phyloP scores from a whole-genome alignment of 495 filamentous ascomycete genomes.

The Aspergillus indologenus region DNA sequence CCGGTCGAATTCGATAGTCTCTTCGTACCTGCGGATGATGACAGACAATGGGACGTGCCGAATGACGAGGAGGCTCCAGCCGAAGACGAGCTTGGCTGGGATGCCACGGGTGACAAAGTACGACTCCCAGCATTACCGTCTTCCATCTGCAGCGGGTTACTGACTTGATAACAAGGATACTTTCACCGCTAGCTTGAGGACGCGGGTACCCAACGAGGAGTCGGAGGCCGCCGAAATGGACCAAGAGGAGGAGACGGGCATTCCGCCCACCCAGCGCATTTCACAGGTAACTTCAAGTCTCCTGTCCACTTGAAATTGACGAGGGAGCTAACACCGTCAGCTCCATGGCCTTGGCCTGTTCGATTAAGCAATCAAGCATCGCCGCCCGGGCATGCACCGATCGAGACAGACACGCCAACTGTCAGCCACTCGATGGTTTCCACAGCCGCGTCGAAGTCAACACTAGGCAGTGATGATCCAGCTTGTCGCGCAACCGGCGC shows the following conservation, averaged over 20 bases:
- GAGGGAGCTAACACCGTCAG: conserved; percentile 25
- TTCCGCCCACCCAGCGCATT: conserved; percentile 51
- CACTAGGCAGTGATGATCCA: conserved; percentile 60
- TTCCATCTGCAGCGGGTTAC: conserved; percentile 16
- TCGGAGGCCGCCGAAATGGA: conserved; percentile 7
- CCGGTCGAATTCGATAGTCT: conserved; percentile 70
- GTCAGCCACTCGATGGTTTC: too few species aligned
- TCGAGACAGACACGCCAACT: not conserved
- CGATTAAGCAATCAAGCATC: conserved; percentile 27
- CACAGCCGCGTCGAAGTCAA: too few species aligned
- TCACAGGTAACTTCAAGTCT: conserved; percentile 40
- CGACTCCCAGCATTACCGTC: not conserved
- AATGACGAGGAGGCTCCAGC: conserved; percentile 61
- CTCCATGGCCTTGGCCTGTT: conserved; percentile 46
- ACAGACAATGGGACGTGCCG: conserved; percentile 75
- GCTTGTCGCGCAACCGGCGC: conserved; percentile 86
- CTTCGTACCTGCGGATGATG: conserved; percentile 74
- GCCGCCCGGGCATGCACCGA: not conserved
- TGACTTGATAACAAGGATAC: conserved; percentile 25
- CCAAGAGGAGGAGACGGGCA: conserved; percentile 36
- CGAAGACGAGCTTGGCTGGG: conserved; percentile 78
- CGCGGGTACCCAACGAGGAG: conserved; percentile 21
- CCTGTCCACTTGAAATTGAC: not conserved
- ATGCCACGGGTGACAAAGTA: conserved; percentile 59
- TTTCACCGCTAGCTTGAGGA: conserved; percentile 30